Conservation (phyloP, 192 early-diverging fungal species). For the Entomortierella chlamydospora region DNA sequence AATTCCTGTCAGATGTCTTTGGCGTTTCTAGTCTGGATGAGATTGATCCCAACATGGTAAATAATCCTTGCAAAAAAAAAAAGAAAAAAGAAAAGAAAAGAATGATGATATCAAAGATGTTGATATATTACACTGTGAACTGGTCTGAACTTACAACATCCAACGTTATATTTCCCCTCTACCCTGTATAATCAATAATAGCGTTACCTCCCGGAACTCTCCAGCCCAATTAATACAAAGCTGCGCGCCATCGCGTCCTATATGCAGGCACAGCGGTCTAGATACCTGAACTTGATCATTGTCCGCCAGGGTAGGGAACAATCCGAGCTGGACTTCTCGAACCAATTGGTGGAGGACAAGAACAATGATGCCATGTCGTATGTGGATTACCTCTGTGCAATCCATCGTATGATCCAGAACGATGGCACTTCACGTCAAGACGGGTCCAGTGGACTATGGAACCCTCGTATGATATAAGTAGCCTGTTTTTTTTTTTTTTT, state of each 20-base stretch:
- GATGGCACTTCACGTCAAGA: conserved; percentile 60
- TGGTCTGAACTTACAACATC: no score
- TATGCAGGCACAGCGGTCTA: conserved; percentile 72
- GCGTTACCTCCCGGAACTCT: conserved; percentile 74
- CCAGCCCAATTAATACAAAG: conserved; percentile 63
- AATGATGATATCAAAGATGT: no score
- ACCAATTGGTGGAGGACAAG: conserved; percentile 88
- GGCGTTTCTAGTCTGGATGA: conserved; percentile 79
- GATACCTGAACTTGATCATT: conserved; percentile 76
- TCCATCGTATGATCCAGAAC: conserved; percentile 89
- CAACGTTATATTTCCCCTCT: not conserved
- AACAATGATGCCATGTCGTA: conserved; percentile 90
- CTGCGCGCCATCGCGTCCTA: conserved; percentile 74
- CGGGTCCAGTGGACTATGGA: not conserved
- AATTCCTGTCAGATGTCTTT: conserved; percentile 82
- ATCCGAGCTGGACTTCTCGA: conserved; percentile 82
- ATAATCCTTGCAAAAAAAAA: not conserved
- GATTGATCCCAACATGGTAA: conserved; percentile 77
- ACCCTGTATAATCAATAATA: conserved; percentile 22
- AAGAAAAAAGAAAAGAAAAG: no score
- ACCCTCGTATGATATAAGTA: not conserved
- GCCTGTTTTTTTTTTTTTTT: no score
- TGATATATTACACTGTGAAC: no score
- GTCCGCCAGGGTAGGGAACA: conserved; percentile 89
- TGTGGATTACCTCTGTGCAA: conserved; percentile 89